Evolutionary conservation across 225 moss, liverwort and hornwort species (phyloP).

Genomic region (Takakia lepidozioides): DNA sequence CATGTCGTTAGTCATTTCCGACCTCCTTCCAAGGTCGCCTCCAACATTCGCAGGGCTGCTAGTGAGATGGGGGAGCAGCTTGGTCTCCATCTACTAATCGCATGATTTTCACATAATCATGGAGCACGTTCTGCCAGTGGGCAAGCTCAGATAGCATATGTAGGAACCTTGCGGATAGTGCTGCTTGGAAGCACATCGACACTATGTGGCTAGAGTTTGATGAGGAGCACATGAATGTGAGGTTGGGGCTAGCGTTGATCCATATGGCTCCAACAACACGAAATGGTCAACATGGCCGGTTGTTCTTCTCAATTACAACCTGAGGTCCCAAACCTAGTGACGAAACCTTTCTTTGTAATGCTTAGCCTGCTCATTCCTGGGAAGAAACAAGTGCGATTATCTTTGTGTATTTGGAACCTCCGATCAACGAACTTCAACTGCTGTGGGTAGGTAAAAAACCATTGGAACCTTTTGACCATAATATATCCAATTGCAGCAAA

Average conservation of each 20-base stretch:
- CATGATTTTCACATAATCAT: too few relatives aligned
- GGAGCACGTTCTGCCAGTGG: too few relatives aligned
- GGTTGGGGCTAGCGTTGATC: background rate
- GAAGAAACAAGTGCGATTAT: background rate
- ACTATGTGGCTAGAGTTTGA: background rate
- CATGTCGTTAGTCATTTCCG: too few relatives aligned
- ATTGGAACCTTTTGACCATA: too few relatives aligned
- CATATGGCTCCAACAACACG: background rate
- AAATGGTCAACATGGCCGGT: background rate
- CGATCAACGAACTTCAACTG: background rate
- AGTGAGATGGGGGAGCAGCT: too few relatives aligned
- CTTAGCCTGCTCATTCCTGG: background rate
- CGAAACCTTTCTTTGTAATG: background rate
- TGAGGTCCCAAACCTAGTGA: background rate
- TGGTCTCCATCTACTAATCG: too few relatives aligned
- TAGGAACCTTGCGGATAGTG: background rate
- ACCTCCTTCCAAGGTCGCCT: too few relatives aligned
- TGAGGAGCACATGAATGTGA: background rate
- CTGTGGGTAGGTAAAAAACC: background rate
- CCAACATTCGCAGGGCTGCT: too few relatives aligned
- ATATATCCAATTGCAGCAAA: too few relatives aligned
- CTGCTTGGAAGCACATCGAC: background rate
- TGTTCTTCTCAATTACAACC: background rate
- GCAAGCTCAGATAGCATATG: background rate
- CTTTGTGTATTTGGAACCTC: background rate